A percentile compares a stretch with the other conserved stretches of the same genome.
These are phyloP conservation scores for Dothistroma pini DNA, from an alignment of 2,329 filamentous ascomycete species.

Conservation along the genomic window DNA sequence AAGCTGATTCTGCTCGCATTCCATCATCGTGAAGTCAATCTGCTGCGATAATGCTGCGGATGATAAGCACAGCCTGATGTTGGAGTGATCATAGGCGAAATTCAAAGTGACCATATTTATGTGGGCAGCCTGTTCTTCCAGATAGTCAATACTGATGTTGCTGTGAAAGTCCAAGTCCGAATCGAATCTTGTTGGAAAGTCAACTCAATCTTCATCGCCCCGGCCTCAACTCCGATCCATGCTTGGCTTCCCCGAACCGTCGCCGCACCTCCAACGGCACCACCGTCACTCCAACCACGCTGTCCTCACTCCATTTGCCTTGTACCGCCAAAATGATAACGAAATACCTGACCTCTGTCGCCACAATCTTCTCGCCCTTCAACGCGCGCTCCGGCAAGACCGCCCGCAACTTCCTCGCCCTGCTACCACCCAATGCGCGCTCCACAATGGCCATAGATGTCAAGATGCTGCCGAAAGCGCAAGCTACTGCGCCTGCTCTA, in stretches of 20 bases:
- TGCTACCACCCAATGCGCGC: slow-evolving; percentile 76
- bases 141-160: too few relatives aligned
- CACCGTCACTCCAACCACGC: not conserved
- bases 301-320: not conserved
- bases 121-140: too few relatives aligned
- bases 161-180: too few relatives aligned
- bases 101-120: too few relatives aligned
- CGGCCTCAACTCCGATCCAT: not conserved
- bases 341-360: slow-evolving; percentile 79
- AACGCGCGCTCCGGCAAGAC: slow-evolving; percentile 67
- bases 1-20: too few relatives aligned
- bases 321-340: slow-evolving; percentile 63
- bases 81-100: too few relatives aligned
- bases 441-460: slow-evolving; percentile 72
- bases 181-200: not conserved
- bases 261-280: not conserved
- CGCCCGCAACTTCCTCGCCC: slow-evolving; percentile 80
- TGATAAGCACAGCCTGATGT: too few relatives aligned
- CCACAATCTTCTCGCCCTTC: slow-evolving; percentile 90
- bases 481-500: slow-evolving; percentile 63
- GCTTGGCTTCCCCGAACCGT: not conserved
- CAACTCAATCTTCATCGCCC: not conserved
- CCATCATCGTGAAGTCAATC: too few relatives aligned
- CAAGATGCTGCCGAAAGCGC: slow-evolving; percentile 64
- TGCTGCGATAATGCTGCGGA: too few relatives aligned